Percentiles rank a stretch among this genome's conserved stretches.
These are phyloP conservation scores for Juncus effusus DNA, from an alignment of 176 grass and related monocot genomes.

Conservation along the genomic window DNA sequence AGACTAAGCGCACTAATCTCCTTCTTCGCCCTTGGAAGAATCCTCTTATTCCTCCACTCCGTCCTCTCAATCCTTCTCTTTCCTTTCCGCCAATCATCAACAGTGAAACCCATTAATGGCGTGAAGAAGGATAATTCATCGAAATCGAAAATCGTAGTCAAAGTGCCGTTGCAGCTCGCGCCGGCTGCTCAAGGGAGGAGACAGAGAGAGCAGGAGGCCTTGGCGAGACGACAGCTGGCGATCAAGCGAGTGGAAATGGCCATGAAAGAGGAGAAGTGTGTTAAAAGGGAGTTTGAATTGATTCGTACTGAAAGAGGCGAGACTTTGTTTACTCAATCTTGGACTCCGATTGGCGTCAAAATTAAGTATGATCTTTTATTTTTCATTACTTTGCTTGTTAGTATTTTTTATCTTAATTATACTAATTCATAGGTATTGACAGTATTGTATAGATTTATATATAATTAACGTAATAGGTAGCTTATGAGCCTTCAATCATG, in stretches of 20 bases:
- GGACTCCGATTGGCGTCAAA: slow-evolving; percentile 38
- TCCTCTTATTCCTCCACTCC: slow-evolving; percentile 48
- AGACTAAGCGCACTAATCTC: slow-evolving; percentile 58
- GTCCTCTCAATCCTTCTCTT: slow-evolving; percentile 47
- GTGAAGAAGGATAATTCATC: slow-evolving; percentile 7
- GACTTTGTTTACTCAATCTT: slow-evolving; percentile 76
- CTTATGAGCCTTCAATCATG: no score
- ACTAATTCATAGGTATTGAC: background rate
- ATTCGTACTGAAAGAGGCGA: slow-evolving; percentile 51
- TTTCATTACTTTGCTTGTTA: background rate
- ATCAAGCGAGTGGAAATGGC: slow-evolving; percentile 41
- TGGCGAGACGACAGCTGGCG: slow-evolving; percentile 38
- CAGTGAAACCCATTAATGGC: slow-evolving; percentile 11
- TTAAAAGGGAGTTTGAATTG: slow-evolving; percentile 48
- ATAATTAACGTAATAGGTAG: no score
- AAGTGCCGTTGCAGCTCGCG: slow-evolving; percentile 26
- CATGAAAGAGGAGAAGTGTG: slow-evolving; percentile 29
- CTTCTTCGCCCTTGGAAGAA: slow-evolving; percentile 46
- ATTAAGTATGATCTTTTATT: slow-evolving; percentile 8
- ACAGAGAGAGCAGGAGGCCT: slow-evolving; percentile 42
- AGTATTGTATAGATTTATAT: no score
- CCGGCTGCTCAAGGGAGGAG: slow-evolving; percentile 30
- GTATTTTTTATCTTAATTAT: background rate
- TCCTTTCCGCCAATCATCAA: slow-evolving; percentile 42
- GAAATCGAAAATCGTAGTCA: slow-evolving; percentile 8